Evolutionary conservation across 305 asterid genomes (phyloP).

Genomic region (Fraxinus latifolia): DNA sequence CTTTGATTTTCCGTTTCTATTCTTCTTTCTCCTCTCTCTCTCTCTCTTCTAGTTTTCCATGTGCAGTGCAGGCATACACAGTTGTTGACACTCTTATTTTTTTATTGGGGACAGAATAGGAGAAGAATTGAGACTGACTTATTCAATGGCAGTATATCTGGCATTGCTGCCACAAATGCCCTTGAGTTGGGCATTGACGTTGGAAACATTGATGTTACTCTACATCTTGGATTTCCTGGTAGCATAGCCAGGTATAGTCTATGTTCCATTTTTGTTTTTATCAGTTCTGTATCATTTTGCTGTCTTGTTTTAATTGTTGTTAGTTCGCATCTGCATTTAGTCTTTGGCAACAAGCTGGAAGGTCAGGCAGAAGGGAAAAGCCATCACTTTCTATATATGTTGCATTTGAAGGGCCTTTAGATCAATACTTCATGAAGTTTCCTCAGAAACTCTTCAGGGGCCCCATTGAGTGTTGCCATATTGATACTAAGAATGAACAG

Average conservation of each 20-base stretch:
- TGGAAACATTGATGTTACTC: slow-evolving; percentile 88
- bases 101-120: slow-evolving; percentile 65
- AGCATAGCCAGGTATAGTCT: slow-evolving; percentile 75
- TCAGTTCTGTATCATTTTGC: slow-evolving; percentile 17
- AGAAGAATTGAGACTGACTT: slow-evolving; percentile 80
- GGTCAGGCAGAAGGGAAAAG: slow-evolving; percentile 90
- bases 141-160: slow-evolving; percentile 71
- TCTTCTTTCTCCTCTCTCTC: neutral
- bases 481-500: slow-evolving; percentile 86
- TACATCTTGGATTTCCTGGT: slow-evolving; percentile 98
- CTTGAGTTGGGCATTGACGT: slow-evolving; percentile 98
- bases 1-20: neutral
- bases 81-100: slow-evolving; percentile 21
- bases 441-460: slow-evolving; percentile 85
- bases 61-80: slow-evolving; percentile 12
- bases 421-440: slow-evolving; percentile 89
- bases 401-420: slow-evolving; percentile 95
- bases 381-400: slow-evolving; percentile 86
- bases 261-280: slow-evolving; percentile 18
- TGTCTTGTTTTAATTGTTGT: slow-evolving; percentile 13
- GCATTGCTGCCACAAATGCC: slow-evolving; percentile 94
- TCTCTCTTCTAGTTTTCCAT: neutral
- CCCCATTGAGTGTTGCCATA: slow-evolving; percentile 83
- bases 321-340: slow-evolving; percentile 36
- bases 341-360: slow-evolving; percentile 98